These are phyloP conservation scores for Arctium minus DNA, from an alignment of 129 eudicot genomes.

Conservation along the genomic window DNA sequence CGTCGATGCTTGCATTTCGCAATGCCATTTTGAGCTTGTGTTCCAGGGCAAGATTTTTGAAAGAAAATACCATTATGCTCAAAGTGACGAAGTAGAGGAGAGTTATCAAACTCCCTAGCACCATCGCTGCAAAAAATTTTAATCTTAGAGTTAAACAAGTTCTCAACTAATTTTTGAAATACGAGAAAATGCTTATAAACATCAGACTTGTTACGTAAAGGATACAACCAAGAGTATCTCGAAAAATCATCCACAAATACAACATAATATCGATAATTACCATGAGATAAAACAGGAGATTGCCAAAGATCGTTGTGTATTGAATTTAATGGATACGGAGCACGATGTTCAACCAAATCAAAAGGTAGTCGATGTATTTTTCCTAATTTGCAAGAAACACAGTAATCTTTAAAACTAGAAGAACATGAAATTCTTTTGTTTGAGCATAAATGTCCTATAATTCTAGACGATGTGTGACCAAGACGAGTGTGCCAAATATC, in stretches of 20 bases:
- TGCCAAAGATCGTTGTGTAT: conserved; percentile 8
- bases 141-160: not conserved
- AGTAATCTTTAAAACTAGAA: not conserved
- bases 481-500: not conserved
- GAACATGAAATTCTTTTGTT: not conserved
- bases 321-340: not conserved
- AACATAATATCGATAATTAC: not conserved
- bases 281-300: not conserved
- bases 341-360: not conserved
- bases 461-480: not conserved
- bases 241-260: conserved; percentile 9
- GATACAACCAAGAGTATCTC: not conserved
- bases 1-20: conserved; percentile 13
- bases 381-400: not conserved
- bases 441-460: not conserved
- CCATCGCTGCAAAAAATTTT: not conserved
- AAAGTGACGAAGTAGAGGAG: not conserved
- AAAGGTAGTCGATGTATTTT: not conserved
- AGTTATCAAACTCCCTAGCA: conserved; percentile 3
- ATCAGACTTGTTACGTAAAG: not conserved
- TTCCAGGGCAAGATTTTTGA: conserved; percentile 1
- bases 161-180: not conserved
- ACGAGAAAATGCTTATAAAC: not conserved
- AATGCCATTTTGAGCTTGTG: conserved; percentile 11
- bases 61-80: not conserved